Evolutionary conservation across 805 yeast genomes (phyloP).

Genomic region (Naumovozyma castellii): DNA sequence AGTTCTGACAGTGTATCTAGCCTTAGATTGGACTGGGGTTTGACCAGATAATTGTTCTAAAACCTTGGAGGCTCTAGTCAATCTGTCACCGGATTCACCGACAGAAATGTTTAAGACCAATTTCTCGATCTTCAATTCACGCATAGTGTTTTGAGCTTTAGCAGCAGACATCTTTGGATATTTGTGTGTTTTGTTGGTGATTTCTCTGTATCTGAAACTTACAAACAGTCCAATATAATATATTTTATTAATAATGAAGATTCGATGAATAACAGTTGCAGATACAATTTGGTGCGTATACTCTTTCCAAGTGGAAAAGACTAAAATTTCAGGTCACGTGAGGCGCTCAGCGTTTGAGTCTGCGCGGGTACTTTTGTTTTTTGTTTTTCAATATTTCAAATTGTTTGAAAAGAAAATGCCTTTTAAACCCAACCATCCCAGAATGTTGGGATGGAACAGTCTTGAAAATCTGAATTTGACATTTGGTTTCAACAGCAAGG

Average conservation of each 20-base stretch:
- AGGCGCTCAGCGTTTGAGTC: neutral
- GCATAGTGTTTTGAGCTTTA: slow-evolving; percentile 85
- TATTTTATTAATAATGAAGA: too few relatives aligned
- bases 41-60: slow-evolving; percentile 99
- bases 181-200: slow-evolving; percentile 6
- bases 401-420: neutral
- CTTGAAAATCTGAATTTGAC: neutral
- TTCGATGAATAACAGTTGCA: too few relatives aligned
- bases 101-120: slow-evolving; percentile 99
- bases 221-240: too few relatives aligned
- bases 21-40: slow-evolving; percentile 99
- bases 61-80: slow-evolving; percentile 99
- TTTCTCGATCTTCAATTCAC: slow-evolving; percentile 98
- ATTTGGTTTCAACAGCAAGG: neutral
- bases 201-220: neutral
- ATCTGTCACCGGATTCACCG: slow-evolving; percentile 99
- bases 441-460: neutral
- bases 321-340: neutral
- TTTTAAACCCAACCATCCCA: neutral
- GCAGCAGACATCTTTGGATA: slow-evolving; percentile 36
- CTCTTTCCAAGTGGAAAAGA: neutral
- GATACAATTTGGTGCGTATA: neutral
- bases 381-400: too few relatives aligned
- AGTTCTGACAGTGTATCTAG: slow-evolving; percentile 99
- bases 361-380: neutral